phyloP scores from a whole-genome alignment of 352 stramenopile genomes.

The Phytophthora fragariae region DNA sequence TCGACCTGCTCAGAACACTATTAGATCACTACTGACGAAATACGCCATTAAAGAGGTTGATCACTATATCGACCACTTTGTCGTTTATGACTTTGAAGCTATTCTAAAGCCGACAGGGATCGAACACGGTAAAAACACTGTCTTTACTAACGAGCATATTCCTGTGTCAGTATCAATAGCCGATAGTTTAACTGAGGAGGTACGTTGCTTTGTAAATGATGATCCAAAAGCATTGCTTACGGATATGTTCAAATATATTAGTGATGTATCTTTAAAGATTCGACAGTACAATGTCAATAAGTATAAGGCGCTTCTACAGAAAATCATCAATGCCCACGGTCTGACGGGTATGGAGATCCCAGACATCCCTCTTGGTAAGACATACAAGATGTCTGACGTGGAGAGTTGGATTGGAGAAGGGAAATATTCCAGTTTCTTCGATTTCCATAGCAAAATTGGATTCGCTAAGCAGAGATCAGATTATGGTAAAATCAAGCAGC shows the following conservation, averaged over 20 bases:
- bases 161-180: conserved; percentile 10
- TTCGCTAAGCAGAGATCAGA: background rate
- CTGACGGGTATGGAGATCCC: conserved; percentile 12
- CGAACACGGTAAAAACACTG: conserved; percentile 3
- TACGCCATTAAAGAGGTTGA: conserved; percentile 8
- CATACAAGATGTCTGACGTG: conserved; percentile 8
- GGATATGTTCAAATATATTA: conserved; percentile 7
- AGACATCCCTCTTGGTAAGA: background rate
- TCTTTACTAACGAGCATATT: conserved; percentile 13
- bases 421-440: conserved; percentile 7
- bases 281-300: conserved; percentile 5
- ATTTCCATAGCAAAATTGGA: background rate
- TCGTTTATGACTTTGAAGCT: conserved; percentile 18
- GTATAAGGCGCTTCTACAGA: background rate
- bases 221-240: background rate
- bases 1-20: background rate
- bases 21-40: conserved; percentile 2
- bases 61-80: conserved; percentile 16
- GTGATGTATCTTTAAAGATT: background rate
- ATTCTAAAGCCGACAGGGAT: background rate
- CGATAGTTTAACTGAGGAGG: conserved; percentile 6
- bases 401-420: conserved; percentile 2
- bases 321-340: conserved; percentile 13
- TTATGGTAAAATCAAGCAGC: background rate
- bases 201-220: conserved; percentile 8